Conservation (phyloP, 305 asterid genomes). For the Fraxinus sp. region DNA sequence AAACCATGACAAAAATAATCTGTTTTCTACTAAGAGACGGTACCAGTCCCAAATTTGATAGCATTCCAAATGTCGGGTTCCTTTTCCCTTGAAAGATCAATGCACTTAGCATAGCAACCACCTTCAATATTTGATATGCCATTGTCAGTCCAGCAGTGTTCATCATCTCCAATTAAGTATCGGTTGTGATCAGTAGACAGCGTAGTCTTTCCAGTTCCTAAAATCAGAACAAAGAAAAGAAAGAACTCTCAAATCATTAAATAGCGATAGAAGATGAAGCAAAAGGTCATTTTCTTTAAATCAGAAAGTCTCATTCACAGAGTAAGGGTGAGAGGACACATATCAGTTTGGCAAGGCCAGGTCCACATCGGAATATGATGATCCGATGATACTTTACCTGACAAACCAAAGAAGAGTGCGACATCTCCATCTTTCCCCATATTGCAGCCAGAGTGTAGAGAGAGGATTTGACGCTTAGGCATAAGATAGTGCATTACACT, state of each 20-base stretch:
- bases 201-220: slow-evolving; percentile 97
- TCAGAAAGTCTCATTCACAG: slow-evolving; percentile 13
- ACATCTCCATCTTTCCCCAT: slow-evolving; percentile 97
- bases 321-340: slow-evolving; percentile 26
- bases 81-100: slow-evolving; percentile 33
- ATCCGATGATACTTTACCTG: slow-evolving; percentile 62
- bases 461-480: slow-evolving; percentile 93
- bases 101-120: slow-evolving; percentile 97
- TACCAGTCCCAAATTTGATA: slow-evolving; percentile 97
- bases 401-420: slow-evolving; percentile 95
- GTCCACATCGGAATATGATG: slow-evolving; percentile 31
- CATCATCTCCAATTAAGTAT: slow-evolving; percentile 95
- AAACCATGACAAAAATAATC: not conserved
- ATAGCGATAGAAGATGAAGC: not conserved
- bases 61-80: slow-evolving; percentile 99
- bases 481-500: slow-evolving; percentile 97
- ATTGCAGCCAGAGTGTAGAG: slow-evolving; percentile 98
- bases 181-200: slow-evolving; percentile 92
- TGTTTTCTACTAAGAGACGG: not conserved
- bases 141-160: slow-evolving; percentile 93
- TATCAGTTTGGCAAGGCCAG: slow-evolving; percentile 31
- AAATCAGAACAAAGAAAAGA: not conserved
- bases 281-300: not conserved
- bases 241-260: not conserved
- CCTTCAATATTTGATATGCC: slow-evolving; percentile 97